These are phyloP conservation scores for Penicillium sp. DNA, from an alignment of 2,329 filamentous ascomycete species.

Conservation along the genomic window DNA sequence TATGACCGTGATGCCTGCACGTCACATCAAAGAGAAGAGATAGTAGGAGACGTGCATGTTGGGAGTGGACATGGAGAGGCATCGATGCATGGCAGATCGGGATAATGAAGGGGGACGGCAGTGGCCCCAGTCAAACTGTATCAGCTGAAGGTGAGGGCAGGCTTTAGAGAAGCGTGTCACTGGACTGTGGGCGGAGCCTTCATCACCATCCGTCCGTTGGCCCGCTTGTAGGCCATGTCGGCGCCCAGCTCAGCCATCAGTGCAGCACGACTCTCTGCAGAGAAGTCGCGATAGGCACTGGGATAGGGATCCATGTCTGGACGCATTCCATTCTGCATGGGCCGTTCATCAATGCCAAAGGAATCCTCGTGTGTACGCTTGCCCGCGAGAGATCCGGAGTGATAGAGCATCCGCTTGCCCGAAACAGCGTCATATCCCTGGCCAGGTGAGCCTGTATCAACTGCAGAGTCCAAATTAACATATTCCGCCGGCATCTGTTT, in stretches of 20 bases:
- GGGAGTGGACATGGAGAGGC: too few species aligned
- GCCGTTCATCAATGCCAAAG: constrained; percentile 35
- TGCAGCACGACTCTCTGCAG: constrained; percentile 20
- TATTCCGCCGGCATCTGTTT: constrained; percentile 31
- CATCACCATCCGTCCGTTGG: constrained; percentile 30
- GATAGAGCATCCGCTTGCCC: constrained; percentile 27
- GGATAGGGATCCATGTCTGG: constrained; percentile 30
- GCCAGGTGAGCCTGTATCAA: constrained; percentile 20
- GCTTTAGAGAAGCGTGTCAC: constrained; percentile 5
- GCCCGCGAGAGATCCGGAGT: constrained; percentile 22
- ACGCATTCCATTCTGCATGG: constrained; percentile 42
- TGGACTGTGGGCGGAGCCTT: constrained; percentile 24
- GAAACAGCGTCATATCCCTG: constrained; percentile 20
- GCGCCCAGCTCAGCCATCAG: constrained; percentile 22
- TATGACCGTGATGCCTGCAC: too few species aligned
- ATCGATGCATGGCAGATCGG: too few species aligned
- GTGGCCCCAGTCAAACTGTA: too few species aligned
- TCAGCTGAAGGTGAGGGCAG: neutral
- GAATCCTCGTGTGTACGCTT: constrained; percentile 36
- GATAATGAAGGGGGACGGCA: too few species aligned
- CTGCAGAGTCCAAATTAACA: constrained; percentile 18
- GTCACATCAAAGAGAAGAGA: too few species aligned
- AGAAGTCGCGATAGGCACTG: constrained; percentile 20
- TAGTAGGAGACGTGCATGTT: too few species aligned
- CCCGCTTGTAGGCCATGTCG: constrained; percentile 33